Conservation (phyloP, 140 eudicot species). For the Senecio squalidus region DNA sequence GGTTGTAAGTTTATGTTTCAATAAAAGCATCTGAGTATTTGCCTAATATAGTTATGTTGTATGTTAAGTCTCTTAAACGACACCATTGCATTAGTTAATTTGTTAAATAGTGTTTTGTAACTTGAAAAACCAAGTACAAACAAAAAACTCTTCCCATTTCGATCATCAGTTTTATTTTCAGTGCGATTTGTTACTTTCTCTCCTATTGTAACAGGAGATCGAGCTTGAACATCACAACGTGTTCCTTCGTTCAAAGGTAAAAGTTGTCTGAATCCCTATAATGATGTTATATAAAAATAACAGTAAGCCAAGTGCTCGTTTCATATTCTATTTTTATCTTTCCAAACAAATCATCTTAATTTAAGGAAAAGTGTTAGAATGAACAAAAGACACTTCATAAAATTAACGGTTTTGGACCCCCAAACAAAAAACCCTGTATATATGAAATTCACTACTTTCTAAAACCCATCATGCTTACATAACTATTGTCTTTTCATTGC, state of each 20-base stretch:
- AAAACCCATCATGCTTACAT: not conserved
- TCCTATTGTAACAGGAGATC: constrained; percentile 34
- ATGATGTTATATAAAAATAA: not conserved
- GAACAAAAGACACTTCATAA: not conserved
- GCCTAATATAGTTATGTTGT: not conserved
- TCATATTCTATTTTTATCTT: not conserved
- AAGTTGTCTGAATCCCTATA: not conserved
- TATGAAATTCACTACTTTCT: not conserved
- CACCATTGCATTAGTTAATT: not conserved
- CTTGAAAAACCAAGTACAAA: no score
- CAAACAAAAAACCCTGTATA: not conserved
- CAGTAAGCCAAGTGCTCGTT: not conserved
- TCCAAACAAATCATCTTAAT: no score
- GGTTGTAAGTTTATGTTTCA: not conserved
- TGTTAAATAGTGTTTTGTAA: no score
- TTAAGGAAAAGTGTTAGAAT: not conserved
- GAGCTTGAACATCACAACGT: constrained; percentile 74
- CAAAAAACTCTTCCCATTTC: not conserved
- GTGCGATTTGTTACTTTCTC: not conserved
- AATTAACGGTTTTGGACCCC: not conserved
- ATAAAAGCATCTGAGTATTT: no score
- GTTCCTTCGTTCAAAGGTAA: constrained; percentile 68
- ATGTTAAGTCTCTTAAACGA: not conserved
- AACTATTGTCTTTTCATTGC: not conserved
- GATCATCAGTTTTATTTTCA: not conserved